These are phyloP conservation scores for Gymnopilus junonius DNA, from an alignment of 768 basidiomycete genomes.

Conservation along the genomic window DNA sequence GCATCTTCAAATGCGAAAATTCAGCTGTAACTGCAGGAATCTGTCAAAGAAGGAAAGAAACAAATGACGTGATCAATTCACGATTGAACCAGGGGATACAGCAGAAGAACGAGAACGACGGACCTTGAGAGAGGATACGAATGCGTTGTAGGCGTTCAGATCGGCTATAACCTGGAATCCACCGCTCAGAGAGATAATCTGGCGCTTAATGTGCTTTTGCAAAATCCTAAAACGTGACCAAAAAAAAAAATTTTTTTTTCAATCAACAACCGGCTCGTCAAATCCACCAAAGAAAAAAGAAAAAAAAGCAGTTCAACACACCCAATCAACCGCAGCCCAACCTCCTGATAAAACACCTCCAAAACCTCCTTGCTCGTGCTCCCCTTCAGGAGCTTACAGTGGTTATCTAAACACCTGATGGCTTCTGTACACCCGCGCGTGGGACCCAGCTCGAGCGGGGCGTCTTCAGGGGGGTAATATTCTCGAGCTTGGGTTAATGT, in stretches of 20 bases:
- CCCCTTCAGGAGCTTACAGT: conserved; percentile 89
- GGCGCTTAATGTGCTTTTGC: conserved; percentile 95
- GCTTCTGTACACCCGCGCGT: conserved; percentile 90
- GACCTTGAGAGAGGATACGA: conserved; percentile 87
- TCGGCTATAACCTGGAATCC: conserved; percentile 98
- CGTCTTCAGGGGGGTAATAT: conserved; percentile 88
- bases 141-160: conserved; percentile 90
- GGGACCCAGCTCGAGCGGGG: conserved; percentile 79
- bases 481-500: conserved; percentile 83
- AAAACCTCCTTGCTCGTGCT: conserved; percentile 96
- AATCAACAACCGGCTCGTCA: too few relatives aligned
- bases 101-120: conserved; percentile 7
- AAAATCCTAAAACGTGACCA: conserved; percentile 64
- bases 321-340: conserved; percentile 88
- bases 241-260: neutral
- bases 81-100: neutral
- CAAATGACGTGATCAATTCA: neutral
- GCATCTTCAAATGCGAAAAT: conserved; percentile 95
- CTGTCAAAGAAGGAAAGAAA: conserved; percentile 30
- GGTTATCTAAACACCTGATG: conserved; percentile 85
- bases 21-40: conserved; percentile 84
- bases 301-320: conserved; percentile 40
- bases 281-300: neutral
- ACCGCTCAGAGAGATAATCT: conserved; percentile 93
- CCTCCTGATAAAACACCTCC: conserved; percentile 98